A percentile compares a stretch with the other conserved stretches of the same genome.
Evolutionary conservation across 208 protist species (phyloP).

Genomic region (Tetramitus jugosus): DNA sequence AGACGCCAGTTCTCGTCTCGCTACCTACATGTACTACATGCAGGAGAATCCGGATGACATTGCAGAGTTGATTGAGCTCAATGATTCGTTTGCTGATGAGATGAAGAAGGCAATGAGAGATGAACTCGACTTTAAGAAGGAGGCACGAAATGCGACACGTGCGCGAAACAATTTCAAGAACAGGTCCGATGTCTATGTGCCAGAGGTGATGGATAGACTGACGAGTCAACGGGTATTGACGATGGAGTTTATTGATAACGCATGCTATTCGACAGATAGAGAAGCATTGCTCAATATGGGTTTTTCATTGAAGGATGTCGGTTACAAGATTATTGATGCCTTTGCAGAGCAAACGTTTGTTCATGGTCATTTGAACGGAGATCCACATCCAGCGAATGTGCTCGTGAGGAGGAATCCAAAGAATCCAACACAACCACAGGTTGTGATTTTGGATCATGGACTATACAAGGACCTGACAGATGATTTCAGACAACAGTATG

Average conservation of each 20-base stretch:
- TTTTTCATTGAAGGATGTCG: not conserved
- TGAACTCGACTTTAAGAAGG: slow-evolving; percentile 16
- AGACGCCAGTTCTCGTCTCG: slow-evolving; percentile 23
- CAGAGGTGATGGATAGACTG: slow-evolving; percentile 24
- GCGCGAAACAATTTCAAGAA: not conserved
- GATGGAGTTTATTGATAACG: slow-evolving; percentile 56
- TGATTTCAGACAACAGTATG: not conserved
- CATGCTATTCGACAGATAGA: not conserved
- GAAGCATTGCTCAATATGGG: not conserved
- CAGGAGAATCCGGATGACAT: slow-evolving; percentile 6
- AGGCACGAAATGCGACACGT: slow-evolving; percentile 25
- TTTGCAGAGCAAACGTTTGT: not conserved
- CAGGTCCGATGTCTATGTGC: not conserved
- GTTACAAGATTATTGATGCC: not conserved
- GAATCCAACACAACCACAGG: not conserved
- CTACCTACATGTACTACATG: not conserved
- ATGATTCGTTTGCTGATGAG: slow-evolving; percentile 20
- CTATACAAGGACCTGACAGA: not conserved
- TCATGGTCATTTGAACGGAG: not conserved
- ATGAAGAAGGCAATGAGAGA: not conserved
- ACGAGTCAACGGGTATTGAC: slow-evolving; percentile 46
- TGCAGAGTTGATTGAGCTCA: not conserved
- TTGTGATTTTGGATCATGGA: slow-evolving; percentile 19
- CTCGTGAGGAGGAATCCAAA: not conserved
- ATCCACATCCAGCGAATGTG: slow-evolving; percentile 1